Conservation (phyloP, 768 basidiomycete species). For the Zangia roseola region DNA sequence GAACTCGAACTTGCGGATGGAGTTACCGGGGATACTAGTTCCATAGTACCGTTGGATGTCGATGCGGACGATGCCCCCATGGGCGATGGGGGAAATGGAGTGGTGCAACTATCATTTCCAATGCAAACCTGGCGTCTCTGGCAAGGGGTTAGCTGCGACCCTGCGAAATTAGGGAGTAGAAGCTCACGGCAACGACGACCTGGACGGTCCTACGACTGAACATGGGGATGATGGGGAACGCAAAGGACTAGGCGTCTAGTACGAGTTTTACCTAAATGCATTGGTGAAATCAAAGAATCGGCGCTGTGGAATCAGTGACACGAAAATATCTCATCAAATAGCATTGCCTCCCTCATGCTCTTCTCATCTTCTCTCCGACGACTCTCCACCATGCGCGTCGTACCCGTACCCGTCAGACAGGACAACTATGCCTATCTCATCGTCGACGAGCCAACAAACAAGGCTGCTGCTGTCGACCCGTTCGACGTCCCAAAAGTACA, state of each 20-base stretch:
- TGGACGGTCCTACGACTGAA: background rate
- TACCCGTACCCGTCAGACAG: slow-evolving; percentile 73
- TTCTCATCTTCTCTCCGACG: slow-evolving; percentile 10
- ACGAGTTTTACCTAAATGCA: slow-evolving; percentile 1
- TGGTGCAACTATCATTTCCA: too few relatives aligned
- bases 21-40: too few relatives aligned
- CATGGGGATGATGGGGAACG: slow-evolving; percentile 6
- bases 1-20: too few relatives aligned
- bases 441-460: slow-evolving; percentile 62
- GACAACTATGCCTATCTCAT: slow-evolving; percentile 89
- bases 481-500: slow-evolving; percentile 72
- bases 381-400: slow-evolving; percentile 57
- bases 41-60: too few relatives aligned
- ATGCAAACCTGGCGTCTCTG: slow-evolving; percentile 9
- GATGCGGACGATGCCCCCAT: too few relatives aligned
- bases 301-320: slow-evolving; percentile 2
- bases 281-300: background rate
- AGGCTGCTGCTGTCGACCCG: slow-evolving; percentile 79
- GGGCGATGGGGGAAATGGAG: too few relatives aligned
- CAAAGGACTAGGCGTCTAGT: too few relatives aligned
- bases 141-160: slow-evolving; percentile 3
- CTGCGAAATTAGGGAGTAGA: background rate
- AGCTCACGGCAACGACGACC: slow-evolving; percentile 3
- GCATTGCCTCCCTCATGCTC: slow-evolving; percentile 17
- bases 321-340: slow-evolving; percentile 14